A percentile compares a stretch with the other conserved stretches of the same genome.
Conservation (phyloP, 345 rosid species). For the Eucalyptus sp. region DNA sequence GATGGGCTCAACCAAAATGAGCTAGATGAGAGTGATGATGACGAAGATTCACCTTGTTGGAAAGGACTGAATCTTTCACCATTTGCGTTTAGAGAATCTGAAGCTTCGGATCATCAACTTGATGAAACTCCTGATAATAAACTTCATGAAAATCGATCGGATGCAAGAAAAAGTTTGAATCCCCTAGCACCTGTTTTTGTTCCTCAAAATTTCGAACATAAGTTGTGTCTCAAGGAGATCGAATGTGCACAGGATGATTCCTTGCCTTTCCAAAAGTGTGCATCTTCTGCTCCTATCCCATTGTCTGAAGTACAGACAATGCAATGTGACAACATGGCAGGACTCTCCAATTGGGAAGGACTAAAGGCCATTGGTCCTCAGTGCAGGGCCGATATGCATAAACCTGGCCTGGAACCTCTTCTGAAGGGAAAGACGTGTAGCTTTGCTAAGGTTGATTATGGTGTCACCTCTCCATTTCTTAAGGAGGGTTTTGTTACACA, state of each 20-base stretch:
- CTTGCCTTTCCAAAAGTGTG: conserved; percentile 4
- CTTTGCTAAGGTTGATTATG: background rate
- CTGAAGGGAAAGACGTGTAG: background rate
- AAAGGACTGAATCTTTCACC: conserved; percentile 18
- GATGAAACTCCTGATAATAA: background rate
- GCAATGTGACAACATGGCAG: background rate
- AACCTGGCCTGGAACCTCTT: background rate
- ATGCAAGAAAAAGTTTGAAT: conserved; percentile 16
- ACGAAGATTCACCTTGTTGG: conserved; percentile 70
- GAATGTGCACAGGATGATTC: conserved; percentile 1
- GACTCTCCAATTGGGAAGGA: background rate
- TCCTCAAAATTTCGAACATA: conserved; percentile 20
- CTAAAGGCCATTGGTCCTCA: background rate
- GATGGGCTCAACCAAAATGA: background rate
- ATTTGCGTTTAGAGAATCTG: background rate
- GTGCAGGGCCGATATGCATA: background rate
- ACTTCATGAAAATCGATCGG: conserved; percentile 10
- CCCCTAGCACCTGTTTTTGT: conserved; percentile 44
- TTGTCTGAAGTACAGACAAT: background rate
- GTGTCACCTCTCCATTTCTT: background rate
- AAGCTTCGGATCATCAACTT: background rate
- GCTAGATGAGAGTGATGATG: conserved; percentile 20
- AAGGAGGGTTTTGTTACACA: background rate
- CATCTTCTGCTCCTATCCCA: conserved; percentile 7
- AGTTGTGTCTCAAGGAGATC: conserved; percentile 1